Evolutionary conservation across 1,284 basidiomycete genomes (phyloP), one percentile per base, ranked within the genome.

Genomic region (Cryptococcus deneoformans): DNA sequence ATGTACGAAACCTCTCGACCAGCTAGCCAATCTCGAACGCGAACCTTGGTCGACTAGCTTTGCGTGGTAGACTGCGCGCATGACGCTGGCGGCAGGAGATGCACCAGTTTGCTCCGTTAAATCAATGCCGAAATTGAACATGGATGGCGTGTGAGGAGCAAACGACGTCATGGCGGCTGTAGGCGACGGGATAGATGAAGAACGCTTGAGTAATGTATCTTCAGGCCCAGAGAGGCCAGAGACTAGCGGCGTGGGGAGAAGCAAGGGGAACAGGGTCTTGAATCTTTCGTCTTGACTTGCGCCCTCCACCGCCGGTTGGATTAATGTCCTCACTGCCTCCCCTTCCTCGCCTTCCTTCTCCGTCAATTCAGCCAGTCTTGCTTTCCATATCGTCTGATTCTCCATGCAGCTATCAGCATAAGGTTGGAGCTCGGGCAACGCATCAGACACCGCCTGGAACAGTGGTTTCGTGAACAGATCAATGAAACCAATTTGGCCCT

Each of bases 401-500:
- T 78, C 76, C 36, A 80, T 76, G 70, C 88, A 89, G 60, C 86
- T 83, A 34, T 81, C 77, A 1, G 84, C 82, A 60, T 86, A 90
- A 39, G 71, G 71, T 46, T 80, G 79, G 77, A 91, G 82, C 74
- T 87, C 89, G 49, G 90, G 89, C 52, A 95, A 81, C 9, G 85
- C 87, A 51, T 81, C 79, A 2, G 86, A 82, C 5, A 87, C 86
- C 29, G 90, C 80, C 64, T 89, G 84, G 59, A 95, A 86, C 16
- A 97, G 80, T 0, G 93, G 93, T 65, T 85, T 84, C 38, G 87
- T 88, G 72, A 91, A 96, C 2, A 83, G 80, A 56, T 83, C 84
- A 66, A 92, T 90, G 75, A 97, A 97, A 65, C 86, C 90, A n/a
- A 96, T 85, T 74, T 97, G 93, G 3, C 86, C 86, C 62, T 85